Evolutionary conservation across 306 rosid species (phyloP), one percentile per base, ranked within the genome.

Genomic region (Trifolium pratense): DNA sequence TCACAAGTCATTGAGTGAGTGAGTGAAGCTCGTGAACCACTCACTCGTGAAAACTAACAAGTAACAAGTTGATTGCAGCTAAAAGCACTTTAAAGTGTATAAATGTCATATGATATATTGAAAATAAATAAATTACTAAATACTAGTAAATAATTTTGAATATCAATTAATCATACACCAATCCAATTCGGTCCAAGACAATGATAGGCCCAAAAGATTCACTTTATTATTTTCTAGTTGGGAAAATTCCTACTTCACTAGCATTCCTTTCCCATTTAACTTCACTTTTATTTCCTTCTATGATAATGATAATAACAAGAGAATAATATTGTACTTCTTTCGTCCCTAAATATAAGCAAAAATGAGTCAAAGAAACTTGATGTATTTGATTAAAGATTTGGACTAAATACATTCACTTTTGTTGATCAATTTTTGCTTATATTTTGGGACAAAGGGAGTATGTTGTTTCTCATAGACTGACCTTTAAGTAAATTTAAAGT

Each of bases 11-110:
- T 56, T 66, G 36, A 55, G 31, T 66, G 29, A 55, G 37, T 64
- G 78, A 74, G 81, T 46, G 79, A 73, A 79, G 79, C 89, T 83
- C 84, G 77, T 68, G 80, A 83, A 70, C 82, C 89, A 87, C 89
- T 83, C 84, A 71, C 89, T 85, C 85, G 67, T 81, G 53, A 51
- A 58, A 79, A 21, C 68, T 58, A 55, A 72, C 77, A 48, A 66
- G 26, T 58, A 55, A 72, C 77, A 48, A 66, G 26, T 80, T 40
- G 57, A 66, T 81, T 81, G 75, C 55, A 75, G 20, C 75, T 75
- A 55, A 69, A 69, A 74, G 66, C 75, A 53, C 78, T 65, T 40
- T 43, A 26, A 25, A 25, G 11, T 67, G 8, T 34, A 5, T 42
- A 4, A 3, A 15, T 43, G 25, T n/a, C 2, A 29, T 25, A 23